Percentiles rank a stretch among this genome's conserved stretches.
phyloP scores from a whole-genome alignment of 2,329 filamentous ascomycete genomes.

The Esteya vermicola region DNA sequence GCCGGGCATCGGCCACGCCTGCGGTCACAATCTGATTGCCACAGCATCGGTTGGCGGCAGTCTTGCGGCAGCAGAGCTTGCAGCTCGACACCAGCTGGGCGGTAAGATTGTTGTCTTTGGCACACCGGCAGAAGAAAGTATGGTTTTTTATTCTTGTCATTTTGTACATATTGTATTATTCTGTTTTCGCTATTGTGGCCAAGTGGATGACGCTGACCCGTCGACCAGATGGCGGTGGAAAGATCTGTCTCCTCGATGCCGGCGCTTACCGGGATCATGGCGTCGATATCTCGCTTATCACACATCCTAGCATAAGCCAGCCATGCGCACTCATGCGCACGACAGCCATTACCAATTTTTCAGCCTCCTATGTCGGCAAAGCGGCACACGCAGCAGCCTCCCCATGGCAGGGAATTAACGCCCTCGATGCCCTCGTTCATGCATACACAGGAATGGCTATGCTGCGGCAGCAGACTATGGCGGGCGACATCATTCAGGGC shows the following conservation, averaged over 20 bases:
- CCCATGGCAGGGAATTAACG: constrained; percentile 47
- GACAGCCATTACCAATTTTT: constrained; percentile 32
- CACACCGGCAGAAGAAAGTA: constrained; percentile 38
- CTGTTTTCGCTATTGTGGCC: not conserved
- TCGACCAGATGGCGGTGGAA: constrained; percentile 25
- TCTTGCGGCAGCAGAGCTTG: constrained; percentile 29
- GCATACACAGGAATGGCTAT: constrained; percentile 33
- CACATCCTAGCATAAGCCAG: constrained; percentile 26
- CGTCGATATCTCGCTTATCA: constrained; percentile 24
- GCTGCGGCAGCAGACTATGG: constrained; percentile 40
- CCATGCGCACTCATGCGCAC: constrained; percentile 36
- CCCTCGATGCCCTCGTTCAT: constrained; percentile 39
- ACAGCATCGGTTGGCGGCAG: constrained; percentile 30
- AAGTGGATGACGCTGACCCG: too few relatives aligned
- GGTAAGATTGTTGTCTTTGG: constrained; percentile 33
- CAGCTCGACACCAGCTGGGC: constrained; percentile 24
- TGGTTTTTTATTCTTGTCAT: not conserved
- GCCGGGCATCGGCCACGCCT: constrained; percentile 35
- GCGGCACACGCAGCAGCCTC: constrained; percentile 40
- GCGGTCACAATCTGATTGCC: constrained; percentile 41
- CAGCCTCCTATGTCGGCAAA: constrained; percentile 36
- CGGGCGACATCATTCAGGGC: constrained; percentile 33
- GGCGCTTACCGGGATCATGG: constrained; percentile 26
- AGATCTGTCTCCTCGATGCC: constrained; percentile 28
- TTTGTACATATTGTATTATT: not conserved